Evolutionary conservation across 495 filamentous ascomycete species (phyloP).

Genomic region (Thermothielavioides terrestris): DNA sequence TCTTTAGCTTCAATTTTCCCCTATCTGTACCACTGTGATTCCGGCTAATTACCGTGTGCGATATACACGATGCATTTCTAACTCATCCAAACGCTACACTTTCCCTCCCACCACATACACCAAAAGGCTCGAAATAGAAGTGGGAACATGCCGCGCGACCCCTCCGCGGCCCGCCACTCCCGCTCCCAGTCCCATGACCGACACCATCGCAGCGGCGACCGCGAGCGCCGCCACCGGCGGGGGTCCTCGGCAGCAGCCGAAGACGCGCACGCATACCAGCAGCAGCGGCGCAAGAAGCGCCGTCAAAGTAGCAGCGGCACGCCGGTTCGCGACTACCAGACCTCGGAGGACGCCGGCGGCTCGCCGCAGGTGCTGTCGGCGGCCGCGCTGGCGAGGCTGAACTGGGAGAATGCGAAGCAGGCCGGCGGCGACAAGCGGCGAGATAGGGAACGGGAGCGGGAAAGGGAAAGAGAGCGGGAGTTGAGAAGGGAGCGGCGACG

Average conservation of each 20-base stretch:
- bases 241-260: background rate
- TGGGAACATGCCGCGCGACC: slow-evolving; percentile 11
- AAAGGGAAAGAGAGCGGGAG: slow-evolving; percentile 22
- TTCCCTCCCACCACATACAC: background rate
- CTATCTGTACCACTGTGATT: background rate
- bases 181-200: background rate
- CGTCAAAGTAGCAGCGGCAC: background rate
- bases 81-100: background rate
- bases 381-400: slow-evolving; percentile 53
- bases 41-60: background rate
- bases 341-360: slow-evolving; percentile 13
- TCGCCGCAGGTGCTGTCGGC: slow-evolving; percentile 36
- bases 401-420: slow-evolving; percentile 42
- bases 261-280: background rate
- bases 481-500: slow-evolving; percentile 25
- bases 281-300: slow-evolving; percentile 1
- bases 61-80: slow-evolving; percentile 2
- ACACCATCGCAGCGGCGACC: background rate
- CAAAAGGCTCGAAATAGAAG: background rate
- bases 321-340: background rate
- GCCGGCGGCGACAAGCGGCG: background rate
- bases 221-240: slow-evolving; percentile 4
- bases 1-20: background rate
- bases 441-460: slow-evolving; percentile 23
- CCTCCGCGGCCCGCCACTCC: slow-evolving; percentile 1